Evolutionary conservation across 768 basidiomycete genomes (phyloP), one percentile per base, ranked within the genome.

Genomic region (Coprinellus micaceus): DNA sequence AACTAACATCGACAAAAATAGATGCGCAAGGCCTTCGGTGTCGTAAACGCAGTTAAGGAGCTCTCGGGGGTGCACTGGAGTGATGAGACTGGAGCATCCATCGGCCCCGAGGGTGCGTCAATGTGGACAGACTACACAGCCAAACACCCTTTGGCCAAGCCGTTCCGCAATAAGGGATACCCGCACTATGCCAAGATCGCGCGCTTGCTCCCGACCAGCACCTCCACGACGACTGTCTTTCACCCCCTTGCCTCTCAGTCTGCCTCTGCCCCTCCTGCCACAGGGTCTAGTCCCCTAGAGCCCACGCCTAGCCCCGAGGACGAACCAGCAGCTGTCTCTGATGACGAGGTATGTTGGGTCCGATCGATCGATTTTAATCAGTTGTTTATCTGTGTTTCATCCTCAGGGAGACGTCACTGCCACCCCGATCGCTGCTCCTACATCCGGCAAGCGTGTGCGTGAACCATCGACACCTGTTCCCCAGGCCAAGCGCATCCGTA

Each of bases 151-250:
- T 54, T 39, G 9, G 67, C 64, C 4, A 63, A 59, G 15, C 63
- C 64, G 7, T 67, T 69, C 52, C 17, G 56, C 0, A 67, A 67
- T 59, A 55, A 61, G 30, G 67, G 66, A 0, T 69, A 63, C 66
- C 15, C 24, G 1, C 56, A 65, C 29, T 43, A 63, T 9, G 5
- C 2, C 4, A 52, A 56, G 26, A 15, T 64, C 7, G 11, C 24
- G 0, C 40, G 21, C 4, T n/a, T 66, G 2, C 58, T 63, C 57
- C 62, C 63, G 0, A 33, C 50, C n/a, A 17, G 30, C 26, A 51
- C 57, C 33, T 12, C 47, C 36, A 22, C 61, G 29, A 44, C 37
- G 4, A 33, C 60, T 52, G 59, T 62, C 40, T 60, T 57, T 60
- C 52, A 53, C 49, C 51, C 52, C 22, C 19, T 30, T 46, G 19